phyloP scores from a whole-genome alignment of 2,329 filamentous ascomycete species.

The Myotisia sp. region DNA sequence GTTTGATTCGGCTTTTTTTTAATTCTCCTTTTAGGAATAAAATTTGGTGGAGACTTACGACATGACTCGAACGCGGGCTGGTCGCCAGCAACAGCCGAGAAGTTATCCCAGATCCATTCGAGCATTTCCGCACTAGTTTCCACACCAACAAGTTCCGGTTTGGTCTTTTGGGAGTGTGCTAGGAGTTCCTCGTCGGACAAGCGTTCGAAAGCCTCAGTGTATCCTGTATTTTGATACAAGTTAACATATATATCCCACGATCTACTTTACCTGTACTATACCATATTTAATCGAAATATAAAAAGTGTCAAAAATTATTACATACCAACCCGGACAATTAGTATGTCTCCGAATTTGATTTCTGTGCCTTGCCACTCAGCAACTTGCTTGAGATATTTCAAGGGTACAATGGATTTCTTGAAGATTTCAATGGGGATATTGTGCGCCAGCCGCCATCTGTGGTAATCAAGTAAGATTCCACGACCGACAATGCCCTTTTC shows the following conservation, averaged over 20 bases:
- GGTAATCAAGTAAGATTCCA: slow-evolving; percentile 40
- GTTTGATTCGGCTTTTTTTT: too few species aligned
- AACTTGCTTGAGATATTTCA: slow-evolving; percentile 25
- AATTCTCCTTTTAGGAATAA: too few species aligned
- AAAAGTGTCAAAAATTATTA: too few species aligned
- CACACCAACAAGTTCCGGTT: slow-evolving; percentile 34
- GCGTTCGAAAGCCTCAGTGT: slow-evolving; percentile 9
- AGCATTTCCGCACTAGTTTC: slow-evolving; percentile 38
- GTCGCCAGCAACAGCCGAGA: slow-evolving; percentile 45
- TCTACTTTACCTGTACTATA: background rate
- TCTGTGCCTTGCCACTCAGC: slow-evolving; percentile 31
- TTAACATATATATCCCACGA: background rate
- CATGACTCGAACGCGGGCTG: slow-evolving; percentile 40
- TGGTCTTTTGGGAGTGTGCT: slow-evolving; percentile 5
- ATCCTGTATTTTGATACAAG: slow-evolving; percentile 6
- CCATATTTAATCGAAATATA: slow-evolving; percentile 27
- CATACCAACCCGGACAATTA: slow-evolving; percentile 35
- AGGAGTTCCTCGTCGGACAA: slow-evolving; percentile 7
- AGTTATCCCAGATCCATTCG: slow-evolving; percentile 46
- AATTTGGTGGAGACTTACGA: slow-evolving; percentile 10
- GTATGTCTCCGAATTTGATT: slow-evolving; percentile 39
- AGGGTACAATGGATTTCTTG: slow-evolving; percentile 26
- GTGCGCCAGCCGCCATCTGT: slow-evolving; percentile 29
- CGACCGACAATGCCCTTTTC: slow-evolving; percentile 25
- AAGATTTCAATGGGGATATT: slow-evolving; percentile 30